phyloP scores from a whole-genome alignment of 1,139 yeast genomes.

The Geotrichum citri-aurantii region DNA sequence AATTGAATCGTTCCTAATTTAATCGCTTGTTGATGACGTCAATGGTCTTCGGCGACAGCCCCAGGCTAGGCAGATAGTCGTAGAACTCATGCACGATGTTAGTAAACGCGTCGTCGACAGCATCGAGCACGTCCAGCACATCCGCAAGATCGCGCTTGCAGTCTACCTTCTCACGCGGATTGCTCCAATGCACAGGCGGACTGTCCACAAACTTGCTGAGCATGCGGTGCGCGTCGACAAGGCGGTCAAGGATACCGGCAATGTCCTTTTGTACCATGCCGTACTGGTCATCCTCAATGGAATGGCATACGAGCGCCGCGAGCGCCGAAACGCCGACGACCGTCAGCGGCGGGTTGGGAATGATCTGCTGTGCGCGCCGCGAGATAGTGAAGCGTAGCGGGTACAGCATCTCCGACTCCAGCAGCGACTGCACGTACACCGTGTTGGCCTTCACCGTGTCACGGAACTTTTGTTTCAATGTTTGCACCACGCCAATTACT shows the following conservation, averaged over 20 bases:
- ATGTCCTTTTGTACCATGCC: constrained; percentile 40
- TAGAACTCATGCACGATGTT: constrained; percentile 9
- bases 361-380: constrained; percentile 25
- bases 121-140: neutral
- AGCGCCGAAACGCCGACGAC: constrained; percentile 30
- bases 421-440: constrained; percentile 13
- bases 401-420: constrained; percentile 21
- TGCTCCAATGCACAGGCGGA: constrained; percentile 37
- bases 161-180: constrained; percentile 19
- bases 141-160: neutral
- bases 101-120: constrained; percentile 11
- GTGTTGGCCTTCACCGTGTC: constrained; percentile 9
- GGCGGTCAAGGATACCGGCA: constrained; percentile 30
- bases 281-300: constrained; percentile 35
- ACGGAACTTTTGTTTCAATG: constrained; percentile 5
- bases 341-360: constrained; percentile 30
- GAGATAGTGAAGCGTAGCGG: constrained; percentile 34
- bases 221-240: constrained; percentile 27
- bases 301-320: constrained; percentile 28
- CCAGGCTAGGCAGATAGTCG: constrained; percentile 9
- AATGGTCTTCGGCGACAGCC: constrained; percentile 5
- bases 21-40: constrained; percentile 9
- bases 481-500: constrained; percentile 19
- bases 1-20: neutral
- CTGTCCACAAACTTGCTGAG: constrained; percentile 26